Evolutionary conservation across 768 basidiomycete genomes (phyloP).

Genomic region (Arthromyces matolae): DNA sequence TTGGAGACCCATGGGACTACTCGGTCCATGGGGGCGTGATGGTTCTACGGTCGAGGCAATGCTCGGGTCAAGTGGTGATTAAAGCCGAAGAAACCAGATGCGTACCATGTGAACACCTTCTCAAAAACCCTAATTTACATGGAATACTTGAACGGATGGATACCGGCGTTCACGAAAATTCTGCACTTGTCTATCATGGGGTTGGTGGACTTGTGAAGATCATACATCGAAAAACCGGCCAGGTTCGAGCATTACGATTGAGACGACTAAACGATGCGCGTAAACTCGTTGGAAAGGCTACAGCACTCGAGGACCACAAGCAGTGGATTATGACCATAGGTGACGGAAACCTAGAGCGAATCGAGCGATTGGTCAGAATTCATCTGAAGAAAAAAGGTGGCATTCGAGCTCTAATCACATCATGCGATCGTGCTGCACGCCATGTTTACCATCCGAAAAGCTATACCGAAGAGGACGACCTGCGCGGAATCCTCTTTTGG

Average conservation of each 20-base stretch:
- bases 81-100: not conserved
- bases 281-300: slow-evolving; percentile 11
- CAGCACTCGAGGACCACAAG: slow-evolving; percentile 18
- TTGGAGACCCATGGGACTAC: slow-evolving; percentile 24
- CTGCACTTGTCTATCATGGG: slow-evolving; percentile 14
- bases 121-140: slow-evolving; percentile 1
- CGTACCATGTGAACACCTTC: not conserved
- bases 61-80: not conserved
- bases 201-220: slow-evolving; percentile 9
- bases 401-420: not conserved
- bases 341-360: slow-evolving; percentile 17
- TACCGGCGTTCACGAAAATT: slow-evolving; percentile 11
- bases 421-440: not conserved
- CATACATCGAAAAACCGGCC: not conserved
- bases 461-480: slow-evolving; percentile 19
- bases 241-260: slow-evolving; percentile 2
- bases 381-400: slow-evolving; percentile 5
- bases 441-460: slow-evolving; percentile 20
- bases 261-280: slow-evolving; percentile 17
- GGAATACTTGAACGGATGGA: slow-evolving; percentile 13
- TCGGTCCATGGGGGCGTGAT: not conserved
- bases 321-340: slow-evolving; percentile 19
- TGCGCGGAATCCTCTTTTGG: slow-evolving; percentile 20
- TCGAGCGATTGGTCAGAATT: slow-evolving; percentile 18
- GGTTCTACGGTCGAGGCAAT: not conserved